Evolutionary conservation across 2,329 filamentous ascomycete genomes (phyloP).

Genomic region (Chaetoscypha palmicola): DNA sequence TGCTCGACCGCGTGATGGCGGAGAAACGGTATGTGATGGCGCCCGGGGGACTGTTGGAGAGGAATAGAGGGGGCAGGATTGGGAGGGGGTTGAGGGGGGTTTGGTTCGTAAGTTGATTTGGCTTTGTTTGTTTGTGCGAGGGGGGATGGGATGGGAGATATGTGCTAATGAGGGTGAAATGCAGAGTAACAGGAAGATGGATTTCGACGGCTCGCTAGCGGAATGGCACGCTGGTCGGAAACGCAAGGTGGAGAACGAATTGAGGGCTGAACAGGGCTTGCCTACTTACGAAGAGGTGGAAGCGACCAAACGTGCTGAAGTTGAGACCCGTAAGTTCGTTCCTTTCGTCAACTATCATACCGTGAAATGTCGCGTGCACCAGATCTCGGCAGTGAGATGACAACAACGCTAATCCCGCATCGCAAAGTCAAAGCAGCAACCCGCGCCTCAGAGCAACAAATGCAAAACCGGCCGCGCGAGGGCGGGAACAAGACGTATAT

Average conservation of each 20-base stretch:
- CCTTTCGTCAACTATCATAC: not conserved
- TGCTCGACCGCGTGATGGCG: constrained; percentile 24
- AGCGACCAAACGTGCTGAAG: not conserved
- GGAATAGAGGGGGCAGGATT: constrained; percentile 19
- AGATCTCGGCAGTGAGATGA: not conserved
- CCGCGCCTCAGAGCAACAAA: not conserved
- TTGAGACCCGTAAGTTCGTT: not conserved
- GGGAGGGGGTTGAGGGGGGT: constrained; percentile 26
- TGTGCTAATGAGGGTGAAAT: too few relatives aligned
- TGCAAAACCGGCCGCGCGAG: not conserved
- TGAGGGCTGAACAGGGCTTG: not conserved
- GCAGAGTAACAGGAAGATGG: too few relatives aligned
- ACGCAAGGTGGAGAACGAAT: constrained; percentile 10
- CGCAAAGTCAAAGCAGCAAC: too few relatives aligned
- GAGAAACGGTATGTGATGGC: constrained; percentile 23
- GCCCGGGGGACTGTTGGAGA: constrained; percentile 20
- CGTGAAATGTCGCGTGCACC: not conserved
- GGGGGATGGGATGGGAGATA: too few relatives aligned
- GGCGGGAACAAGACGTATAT: not conserved
- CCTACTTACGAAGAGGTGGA: not conserved
- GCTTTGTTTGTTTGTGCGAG: too few relatives aligned
- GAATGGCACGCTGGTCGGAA: constrained; percentile 23
- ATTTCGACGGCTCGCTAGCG: constrained; percentile 20
- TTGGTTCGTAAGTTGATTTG: constrained; percentile 22
- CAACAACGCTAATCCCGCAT: too few relatives aligned